phyloP scores from a whole-genome alignment of 805 yeast species.

The Candida odintsovae region DNA sequence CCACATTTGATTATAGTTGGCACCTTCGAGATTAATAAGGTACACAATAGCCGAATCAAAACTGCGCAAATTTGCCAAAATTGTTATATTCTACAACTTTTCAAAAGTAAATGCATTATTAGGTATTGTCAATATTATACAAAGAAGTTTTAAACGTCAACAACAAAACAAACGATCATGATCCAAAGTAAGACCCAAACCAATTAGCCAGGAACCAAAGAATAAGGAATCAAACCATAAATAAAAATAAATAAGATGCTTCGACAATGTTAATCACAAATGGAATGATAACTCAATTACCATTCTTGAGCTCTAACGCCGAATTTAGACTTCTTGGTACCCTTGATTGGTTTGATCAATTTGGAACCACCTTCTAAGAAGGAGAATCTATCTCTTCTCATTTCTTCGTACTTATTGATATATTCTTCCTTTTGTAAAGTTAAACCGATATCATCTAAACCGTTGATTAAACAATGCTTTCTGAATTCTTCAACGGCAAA shows the following conservation, averaged over 20 bases:
- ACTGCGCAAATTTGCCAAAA: too few relatives aligned
- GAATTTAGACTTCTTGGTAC: constrained; percentile 60
- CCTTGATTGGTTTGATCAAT: constrained; percentile 57
- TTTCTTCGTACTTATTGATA: constrained; percentile 68
- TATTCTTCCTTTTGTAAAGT: constrained; percentile 83
- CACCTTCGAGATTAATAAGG: too few relatives aligned
- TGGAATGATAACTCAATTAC: constrained; percentile 30
- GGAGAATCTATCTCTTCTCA: constrained; percentile 75
- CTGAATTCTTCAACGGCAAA: constrained; percentile 90
- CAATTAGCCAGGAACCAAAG: neutral
- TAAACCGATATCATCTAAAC: constrained; percentile 94
- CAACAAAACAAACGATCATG: neutral
- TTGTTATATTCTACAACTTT: too few relatives aligned
- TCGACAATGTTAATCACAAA: neutral
- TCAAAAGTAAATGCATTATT: too few relatives aligned
- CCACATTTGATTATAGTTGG: too few relatives aligned
- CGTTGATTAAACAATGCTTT: constrained; percentile 90
- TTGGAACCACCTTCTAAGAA: constrained; percentile 89
- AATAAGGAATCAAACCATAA: neutral
- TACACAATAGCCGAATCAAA: too few relatives aligned
- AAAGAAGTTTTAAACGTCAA: neutral
- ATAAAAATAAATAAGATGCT: constrained; percentile 1
- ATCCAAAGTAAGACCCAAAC: neutral
- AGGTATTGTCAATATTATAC: neutral
- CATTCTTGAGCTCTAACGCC: constrained; percentile 74